Percentiles rank a stretch among this genome's conserved stretches.
Conservation (phyloP, 257 asterid genomes). For the Scutellaria barbata region DNA sequence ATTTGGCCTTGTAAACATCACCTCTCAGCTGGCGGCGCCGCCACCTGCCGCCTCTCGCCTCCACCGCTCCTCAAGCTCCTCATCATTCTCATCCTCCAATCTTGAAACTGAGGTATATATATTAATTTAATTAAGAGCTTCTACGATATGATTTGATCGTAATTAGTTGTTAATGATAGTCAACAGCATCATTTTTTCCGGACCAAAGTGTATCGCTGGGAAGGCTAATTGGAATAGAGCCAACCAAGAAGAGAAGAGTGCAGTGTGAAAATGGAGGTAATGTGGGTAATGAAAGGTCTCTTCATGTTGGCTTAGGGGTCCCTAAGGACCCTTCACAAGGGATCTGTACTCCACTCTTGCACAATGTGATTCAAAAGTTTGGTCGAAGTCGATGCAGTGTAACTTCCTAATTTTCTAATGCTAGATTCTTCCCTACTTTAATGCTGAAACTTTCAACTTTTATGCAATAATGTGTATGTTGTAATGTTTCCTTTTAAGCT, state of each 20-base stretch:
- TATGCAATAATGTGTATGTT: neutral
- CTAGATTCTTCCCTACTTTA: neutral
- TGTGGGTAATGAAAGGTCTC: conserved; percentile 29
- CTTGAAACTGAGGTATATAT: conserved; percentile 62
- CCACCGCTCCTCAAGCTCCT: conserved; percentile 48
- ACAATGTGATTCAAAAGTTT: conserved; percentile 47
- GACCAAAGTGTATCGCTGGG: conserved; percentile 70
- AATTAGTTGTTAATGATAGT: conserved; percentile 39
- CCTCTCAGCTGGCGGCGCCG: conserved; percentile 36
- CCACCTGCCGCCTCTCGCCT: conserved; percentile 23
- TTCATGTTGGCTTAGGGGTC: neutral
- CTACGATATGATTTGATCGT: neutral
- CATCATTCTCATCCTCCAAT: conserved; percentile 68
- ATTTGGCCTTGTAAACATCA: conserved; percentile 65
- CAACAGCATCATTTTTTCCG: conserved; percentile 70
- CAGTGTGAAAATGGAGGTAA: conserved; percentile 25
- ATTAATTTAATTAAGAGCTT: neutral
- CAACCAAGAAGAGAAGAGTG: conserved; percentile 37
- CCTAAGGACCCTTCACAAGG: conserved; percentile 32
- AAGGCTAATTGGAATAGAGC: conserved; percentile 59
- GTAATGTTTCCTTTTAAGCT: too few species aligned
- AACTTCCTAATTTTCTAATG: neutral
- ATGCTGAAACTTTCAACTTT: too few species aligned
- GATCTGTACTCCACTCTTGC: conserved; percentile 51
- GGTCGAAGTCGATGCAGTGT: conserved; percentile 37